Conservation (phyloP, 2,329 filamentous ascomycete genomes). For the Fusarium sp. region DNA sequence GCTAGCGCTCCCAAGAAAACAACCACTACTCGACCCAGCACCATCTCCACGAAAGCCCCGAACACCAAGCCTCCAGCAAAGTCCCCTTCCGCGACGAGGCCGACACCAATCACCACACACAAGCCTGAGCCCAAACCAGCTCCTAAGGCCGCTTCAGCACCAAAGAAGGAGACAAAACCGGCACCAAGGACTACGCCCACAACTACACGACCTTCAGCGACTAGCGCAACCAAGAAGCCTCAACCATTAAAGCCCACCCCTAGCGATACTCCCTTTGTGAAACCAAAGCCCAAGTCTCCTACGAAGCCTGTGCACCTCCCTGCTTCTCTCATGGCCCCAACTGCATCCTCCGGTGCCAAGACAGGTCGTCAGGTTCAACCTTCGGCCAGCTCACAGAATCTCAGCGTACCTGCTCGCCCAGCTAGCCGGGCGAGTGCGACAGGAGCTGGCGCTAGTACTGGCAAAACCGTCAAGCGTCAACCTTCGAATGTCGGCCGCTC, state of each 20-base stretch:
- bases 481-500: slow-evolving; percentile 58
- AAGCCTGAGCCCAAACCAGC: slow-evolving; percentile 47
- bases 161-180: slow-evolving; percentile 52
- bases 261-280: slow-evolving; percentile 60
- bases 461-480: slow-evolving; percentile 57
- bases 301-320: slow-evolving; percentile 76
- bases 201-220: slow-evolving; percentile 47
- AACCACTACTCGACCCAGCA: slow-evolving; percentile 34
- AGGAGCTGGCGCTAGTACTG: slow-evolving; percentile 30
- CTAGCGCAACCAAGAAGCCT: slow-evolving; percentile 57
- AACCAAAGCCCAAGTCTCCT: slow-evolving; percentile 74
- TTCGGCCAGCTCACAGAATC: slow-evolving; percentile 51
- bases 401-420: slow-evolving; percentile 54
- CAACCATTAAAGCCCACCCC: slow-evolving; percentile 56
- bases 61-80: slow-evolving; percentile 36
- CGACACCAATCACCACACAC: slow-evolving; percentile 41
- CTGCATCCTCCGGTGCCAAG: slow-evolving; percentile 76
- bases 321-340: slow-evolving; percentile 75
- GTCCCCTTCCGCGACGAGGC: slow-evolving; percentile 39
- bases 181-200: slow-evolving; percentile 40
- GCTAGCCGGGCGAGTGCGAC: slow-evolving; percentile 59
- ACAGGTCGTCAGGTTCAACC: slow-evolving; percentile 46
- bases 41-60: slow-evolving; percentile 42
- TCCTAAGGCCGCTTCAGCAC: slow-evolving; percentile 42
- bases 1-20: slow-evolving; percentile 34